Base-by-base conservation (phyloP, 2,329 filamentous ascomycete genomes). In the Teratosphaeria destructans region DNA sequence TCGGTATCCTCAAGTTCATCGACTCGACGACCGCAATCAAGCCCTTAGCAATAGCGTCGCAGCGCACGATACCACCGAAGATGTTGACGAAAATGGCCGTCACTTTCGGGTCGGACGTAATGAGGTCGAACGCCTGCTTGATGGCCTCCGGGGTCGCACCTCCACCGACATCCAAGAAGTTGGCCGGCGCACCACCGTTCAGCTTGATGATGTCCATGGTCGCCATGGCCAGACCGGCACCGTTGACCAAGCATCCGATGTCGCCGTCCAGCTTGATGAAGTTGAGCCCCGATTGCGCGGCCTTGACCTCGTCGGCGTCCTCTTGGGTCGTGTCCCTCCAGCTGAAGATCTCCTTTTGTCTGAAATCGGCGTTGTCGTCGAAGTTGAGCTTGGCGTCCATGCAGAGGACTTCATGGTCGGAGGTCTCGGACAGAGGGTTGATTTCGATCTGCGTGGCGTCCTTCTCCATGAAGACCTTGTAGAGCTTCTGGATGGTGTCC, bases 121-220 rank as follows among this genome's bases (percentile, higher is more conserved):
- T 99, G 72, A 99, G 89, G 77, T 96, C 92, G 74, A 99, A 99
- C 67, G 94, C 94, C 78, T 94, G 88, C 81, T 91, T 90, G 79
- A 99, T 99, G 70, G 94, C 94, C 67, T 92, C 88, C 37, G 94
- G 92, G 62, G 94, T 99, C 68, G 94, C 94, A 81, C 94, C 94
- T 76, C 94, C 94, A 73, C 94, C 94, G 68, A 99, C 94, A 75
- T 99, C 94, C 69, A 99, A 83, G 86, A 99, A 99, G 85, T 99
- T 99, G 70, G 94, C 94, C 64, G 94, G 94, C 73, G 85, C 82
- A 65, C 94, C 94, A 69, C 94, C 94, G 80, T 97, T 99, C 65
- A 99, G 85, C 86, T 99, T 97, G 85, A 99, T 99, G 77, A 99
- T 97, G 78, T 99, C 94, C 94, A 99, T 99, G 75, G 94, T 99